Conservation (phyloP, 352 stramenopile genomes). For the Phytophthora pinifolia region DNA sequence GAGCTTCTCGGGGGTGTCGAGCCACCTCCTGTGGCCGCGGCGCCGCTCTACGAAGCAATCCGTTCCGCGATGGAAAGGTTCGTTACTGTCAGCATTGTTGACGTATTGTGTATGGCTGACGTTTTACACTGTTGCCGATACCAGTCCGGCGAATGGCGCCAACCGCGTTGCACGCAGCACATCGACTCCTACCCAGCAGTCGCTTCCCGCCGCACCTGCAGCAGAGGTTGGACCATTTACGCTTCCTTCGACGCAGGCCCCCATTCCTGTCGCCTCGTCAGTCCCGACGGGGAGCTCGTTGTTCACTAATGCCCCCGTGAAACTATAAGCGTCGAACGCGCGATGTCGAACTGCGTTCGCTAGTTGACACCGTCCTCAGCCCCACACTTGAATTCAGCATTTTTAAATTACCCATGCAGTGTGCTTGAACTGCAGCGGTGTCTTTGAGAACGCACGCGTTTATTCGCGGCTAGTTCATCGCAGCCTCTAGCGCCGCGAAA, state of each 20-base stretch:
- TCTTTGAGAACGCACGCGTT: no score
- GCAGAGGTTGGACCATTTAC: background rate
- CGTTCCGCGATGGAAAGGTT: constrained; percentile 64
- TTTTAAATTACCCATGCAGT: constrained; percentile 37
- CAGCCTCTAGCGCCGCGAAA: constrained; percentile 55
- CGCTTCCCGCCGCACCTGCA: constrained; percentile 3
- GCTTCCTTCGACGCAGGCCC: background rate
- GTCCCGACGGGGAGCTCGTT: constrained; percentile 20
- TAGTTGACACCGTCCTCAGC: background rate
- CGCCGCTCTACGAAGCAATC: constrained; percentile 87
- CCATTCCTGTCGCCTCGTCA: constrained; percentile 17
- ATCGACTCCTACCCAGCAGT: constrained; percentile 12
- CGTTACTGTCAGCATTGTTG: constrained; percentile 1
- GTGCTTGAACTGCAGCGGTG: no score
- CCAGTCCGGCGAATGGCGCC: constrained; percentile 61
- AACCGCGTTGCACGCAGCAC: constrained; percentile 42
- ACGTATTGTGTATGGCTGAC: constrained; percentile 2
- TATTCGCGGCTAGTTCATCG: constrained; percentile 33
- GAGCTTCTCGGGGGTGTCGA: constrained; percentile 81
- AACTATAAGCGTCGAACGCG: constrained; percentile 29
- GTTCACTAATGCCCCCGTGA: constrained; percentile 47
- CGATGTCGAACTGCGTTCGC: constrained; percentile 9
- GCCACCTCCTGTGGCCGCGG: constrained; percentile 74
- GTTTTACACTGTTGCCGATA: constrained; percentile 1
- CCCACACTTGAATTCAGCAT: constrained; percentile 18